Conservation (phyloP, 805 yeast species). For the Saccharomycopsis microspora region DNA sequence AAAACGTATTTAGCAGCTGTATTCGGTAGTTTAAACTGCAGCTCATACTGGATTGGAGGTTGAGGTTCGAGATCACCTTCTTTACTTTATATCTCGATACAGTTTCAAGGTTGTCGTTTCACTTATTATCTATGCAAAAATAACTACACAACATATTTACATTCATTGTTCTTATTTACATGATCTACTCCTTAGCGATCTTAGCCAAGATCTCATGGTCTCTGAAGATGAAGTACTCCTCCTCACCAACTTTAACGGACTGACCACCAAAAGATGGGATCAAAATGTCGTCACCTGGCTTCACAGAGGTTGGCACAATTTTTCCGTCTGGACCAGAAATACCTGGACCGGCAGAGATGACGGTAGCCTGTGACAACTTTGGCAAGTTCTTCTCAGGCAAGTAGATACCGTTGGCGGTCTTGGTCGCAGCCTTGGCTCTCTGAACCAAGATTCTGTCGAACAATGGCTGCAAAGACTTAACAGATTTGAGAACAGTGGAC, state of each 20-base stretch:
- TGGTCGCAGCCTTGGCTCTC: constrained; percentile 80
- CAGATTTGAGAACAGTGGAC: constrained; percentile 65
- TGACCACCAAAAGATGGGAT: constrained; percentile 94
- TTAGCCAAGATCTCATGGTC: constrained; percentile 94
- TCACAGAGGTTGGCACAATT: constrained; percentile 60
- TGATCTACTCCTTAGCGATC: constrained; percentile 43
- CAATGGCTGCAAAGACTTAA: constrained; percentile 81
- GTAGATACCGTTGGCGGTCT: constrained; percentile 87
- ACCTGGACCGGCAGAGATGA: constrained; percentile 94
- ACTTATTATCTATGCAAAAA: not conserved
- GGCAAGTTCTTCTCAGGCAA: constrained; percentile 95
- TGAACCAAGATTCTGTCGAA: constrained; percentile 95
- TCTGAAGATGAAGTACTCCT: constrained; percentile 68
- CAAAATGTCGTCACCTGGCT: constrained; percentile 87
- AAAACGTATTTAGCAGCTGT: too few species aligned
- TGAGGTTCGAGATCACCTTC: too few species aligned
- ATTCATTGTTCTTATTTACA: not conserved
- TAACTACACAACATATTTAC: not conserved
- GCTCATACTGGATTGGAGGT: too few species aligned
- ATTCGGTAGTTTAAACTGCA: too few species aligned
- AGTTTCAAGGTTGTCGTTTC: not conserved
- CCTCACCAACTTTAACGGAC: constrained; percentile 77
- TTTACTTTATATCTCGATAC: too few species aligned
- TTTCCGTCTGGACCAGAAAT: constrained; percentile 65
- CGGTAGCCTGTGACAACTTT: constrained; percentile 86